Conservation (phyloP, 441 rosid species). For the Dalechampia spathulata region DNA sequence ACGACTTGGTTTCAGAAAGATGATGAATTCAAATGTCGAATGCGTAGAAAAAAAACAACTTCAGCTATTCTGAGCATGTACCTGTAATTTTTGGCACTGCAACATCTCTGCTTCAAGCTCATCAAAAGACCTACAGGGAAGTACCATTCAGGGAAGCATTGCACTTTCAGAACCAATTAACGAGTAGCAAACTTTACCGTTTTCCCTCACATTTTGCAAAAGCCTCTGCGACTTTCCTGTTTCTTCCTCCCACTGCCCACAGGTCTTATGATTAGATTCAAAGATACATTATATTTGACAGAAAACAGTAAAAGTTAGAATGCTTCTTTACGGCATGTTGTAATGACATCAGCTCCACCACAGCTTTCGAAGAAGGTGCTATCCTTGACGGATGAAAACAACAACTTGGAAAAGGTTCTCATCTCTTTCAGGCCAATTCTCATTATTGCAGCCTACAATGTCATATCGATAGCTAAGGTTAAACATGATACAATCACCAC, state of each 20-base stretch:
- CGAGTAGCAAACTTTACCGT: slow-evolving; percentile 52
- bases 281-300: slow-evolving; percentile 2
- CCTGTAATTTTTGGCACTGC: slow-evolving; percentile 95
- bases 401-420: slow-evolving; percentile 75
- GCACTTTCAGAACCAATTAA: neutral
- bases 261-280: slow-evolving; percentile 11
- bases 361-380: slow-evolving; percentile 96
- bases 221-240: slow-evolving; percentile 90
- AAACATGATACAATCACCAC: neutral
- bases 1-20: no score
- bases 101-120: slow-evolving; percentile 96
- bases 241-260: slow-evolving; percentile 92
- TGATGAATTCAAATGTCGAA: no score
- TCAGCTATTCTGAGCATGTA: slow-evolving; percentile 17
- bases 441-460: slow-evolving; percentile 84
- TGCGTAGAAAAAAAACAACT: neutral
- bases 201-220: slow-evolving; percentile 74
- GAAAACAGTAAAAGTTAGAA: slow-evolving; percentile 5
- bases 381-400: slow-evolving; percentile 85
- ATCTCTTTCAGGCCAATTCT: slow-evolving; percentile 93
- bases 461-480: slow-evolving; percentile 1
- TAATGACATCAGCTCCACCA: slow-evolving; percentile 91
- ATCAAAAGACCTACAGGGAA: slow-evolving; percentile 67
- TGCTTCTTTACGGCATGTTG: slow-evolving; percentile 79
- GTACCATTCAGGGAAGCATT: slow-evolving; percentile 12